phyloP scores from a whole-genome alignment of 306 rosid species.

The cucumber (Cucumis sativus) region DNA sequence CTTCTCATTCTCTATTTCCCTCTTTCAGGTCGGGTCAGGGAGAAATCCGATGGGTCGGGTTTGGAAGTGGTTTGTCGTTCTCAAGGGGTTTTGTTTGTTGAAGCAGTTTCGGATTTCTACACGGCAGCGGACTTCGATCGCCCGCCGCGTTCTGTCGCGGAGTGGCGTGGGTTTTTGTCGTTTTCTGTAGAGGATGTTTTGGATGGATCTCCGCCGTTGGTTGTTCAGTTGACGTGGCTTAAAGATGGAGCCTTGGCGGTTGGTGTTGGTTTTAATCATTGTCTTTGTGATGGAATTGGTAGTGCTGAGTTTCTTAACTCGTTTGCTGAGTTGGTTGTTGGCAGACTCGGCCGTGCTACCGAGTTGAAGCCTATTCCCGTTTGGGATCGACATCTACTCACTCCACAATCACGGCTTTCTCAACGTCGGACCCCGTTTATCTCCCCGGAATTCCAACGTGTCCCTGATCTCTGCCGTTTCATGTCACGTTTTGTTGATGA shows the following conservation, averaged over 20 bases:
- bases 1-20: constrained; percentile 61
- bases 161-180: constrained; percentile 57
- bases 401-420: background rate
- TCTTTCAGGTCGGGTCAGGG: constrained; percentile 51
- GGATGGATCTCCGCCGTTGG: constrained; percentile 55
- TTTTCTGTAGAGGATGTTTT: constrained; percentile 53
- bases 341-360: constrained; percentile 7
- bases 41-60: constrained; percentile 21
- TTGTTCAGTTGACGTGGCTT: constrained; percentile 75
- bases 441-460: constrained; percentile 38
- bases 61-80: constrained; percentile 57
- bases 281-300: constrained; percentile 68
- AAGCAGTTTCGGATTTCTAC: constrained; percentile 38
- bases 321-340: constrained; percentile 37
- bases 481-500: constrained; percentile 35
- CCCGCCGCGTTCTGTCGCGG: constrained; percentile 43
- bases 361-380: constrained; percentile 24
- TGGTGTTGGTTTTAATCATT: constrained; percentile 67
- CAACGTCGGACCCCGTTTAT: background rate
- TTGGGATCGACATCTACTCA: constrained; percentile 72
- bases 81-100: constrained; percentile 66
- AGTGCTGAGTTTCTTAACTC: constrained; percentile 61
- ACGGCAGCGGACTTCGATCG: constrained; percentile 28
- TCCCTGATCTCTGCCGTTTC: constrained; percentile 60
- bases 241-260: constrained; percentile 60